Evolutionary conservation across 495 filamentous ascomycete species (phyloP).

Genomic region (Trichoderma virens): DNA sequence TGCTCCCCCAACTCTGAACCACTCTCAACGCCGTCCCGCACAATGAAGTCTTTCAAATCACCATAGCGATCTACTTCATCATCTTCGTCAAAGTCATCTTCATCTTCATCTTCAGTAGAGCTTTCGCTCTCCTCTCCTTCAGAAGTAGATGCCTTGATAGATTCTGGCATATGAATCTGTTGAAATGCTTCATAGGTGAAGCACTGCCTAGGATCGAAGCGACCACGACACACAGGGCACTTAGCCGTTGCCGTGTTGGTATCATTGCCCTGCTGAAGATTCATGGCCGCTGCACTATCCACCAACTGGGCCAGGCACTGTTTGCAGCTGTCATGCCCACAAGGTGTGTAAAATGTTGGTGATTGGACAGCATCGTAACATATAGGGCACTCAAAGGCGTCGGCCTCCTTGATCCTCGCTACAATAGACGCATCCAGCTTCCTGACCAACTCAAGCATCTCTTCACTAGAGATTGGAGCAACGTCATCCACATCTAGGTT

Average conservation of each 20-base stretch:
- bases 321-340: constrained; percentile 73
- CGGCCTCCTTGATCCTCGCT: constrained; percentile 52
- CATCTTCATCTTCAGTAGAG: constrained; percentile 27
- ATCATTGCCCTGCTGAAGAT: constrained; percentile 51
- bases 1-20: constrained; percentile 20
- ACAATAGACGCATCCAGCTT: constrained; percentile 55
- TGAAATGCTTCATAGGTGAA: constrained; percentile 70
- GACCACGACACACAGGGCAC: constrained; percentile 71
- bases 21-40: constrained; percentile 37
- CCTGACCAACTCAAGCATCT: constrained; percentile 59
- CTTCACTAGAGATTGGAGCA: constrained; percentile 41
- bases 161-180: constrained; percentile 59
- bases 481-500: constrained; percentile 64
- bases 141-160: constrained; percentile 19
- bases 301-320: constrained; percentile 72
- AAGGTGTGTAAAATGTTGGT: constrained; percentile 74
- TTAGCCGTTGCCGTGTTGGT: constrained; percentile 41
- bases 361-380: constrained; percentile 72
- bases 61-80: constrained; percentile 32
- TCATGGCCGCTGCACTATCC: constrained; percentile 42
- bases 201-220: constrained; percentile 55
- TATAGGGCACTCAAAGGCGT: constrained; percentile 64
- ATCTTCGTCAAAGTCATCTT: constrained; percentile 32
- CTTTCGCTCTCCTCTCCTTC: constrained; percentile 18
- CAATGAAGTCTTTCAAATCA: constrained; percentile 52